Base-by-base conservation (phyloP, 2,329 filamentous ascomycete species). In the Trichoderma koningii region DNA sequence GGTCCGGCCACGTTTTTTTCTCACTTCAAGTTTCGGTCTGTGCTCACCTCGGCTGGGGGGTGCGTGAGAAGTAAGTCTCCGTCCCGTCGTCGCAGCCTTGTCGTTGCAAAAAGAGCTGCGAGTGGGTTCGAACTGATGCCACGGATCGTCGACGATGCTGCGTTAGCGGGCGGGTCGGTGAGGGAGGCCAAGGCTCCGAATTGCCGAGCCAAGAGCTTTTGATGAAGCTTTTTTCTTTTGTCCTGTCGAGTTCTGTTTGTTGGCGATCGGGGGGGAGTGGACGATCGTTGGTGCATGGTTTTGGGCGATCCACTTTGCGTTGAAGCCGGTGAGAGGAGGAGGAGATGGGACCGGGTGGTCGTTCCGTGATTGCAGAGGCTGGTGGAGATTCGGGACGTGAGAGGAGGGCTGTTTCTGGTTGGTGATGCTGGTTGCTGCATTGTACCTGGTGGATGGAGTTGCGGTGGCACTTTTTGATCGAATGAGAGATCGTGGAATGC, bases 1-100 rank as follows among this genome's bases (percentile, higher is more conserved):
- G 57, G 57, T 30, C 57, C 48, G 47, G 3, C 57, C 41, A 52
- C 47, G 52, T 61, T 38, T 38, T 61, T 38, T 38, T 14, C 38
- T 52, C 23, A 44, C 34, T 51, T 52, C 2, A 38, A 14, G 10
- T 38, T 38, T 14, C 48, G 38, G 57, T 23, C 57, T 52, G 57
- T 30, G 48, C 10, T 61, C 38, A 42, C 30, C 34, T 50, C 26
- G 23, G 57, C 42, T 12, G 34, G 34, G 30, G 12, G 7, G 9
- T n/a, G n/a, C 2, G 30, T 38, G 28, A 38, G 34, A 10, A 12
- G 12, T 38, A 10, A 12, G 12, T 38, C 34, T 45, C 34, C 55
- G 15, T 41, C 45, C 44, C 48, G 19, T 60, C 26, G 30, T 26
- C n/a, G 28, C 28, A 7, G 28, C 2, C 42, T 42, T 41, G 26